Evolutionary conservation across 495 filamentous ascomycete genomes (phyloP), one percentile per base, ranked within the genome.

Genomic region (Trichocladium antarcticum): DNA sequence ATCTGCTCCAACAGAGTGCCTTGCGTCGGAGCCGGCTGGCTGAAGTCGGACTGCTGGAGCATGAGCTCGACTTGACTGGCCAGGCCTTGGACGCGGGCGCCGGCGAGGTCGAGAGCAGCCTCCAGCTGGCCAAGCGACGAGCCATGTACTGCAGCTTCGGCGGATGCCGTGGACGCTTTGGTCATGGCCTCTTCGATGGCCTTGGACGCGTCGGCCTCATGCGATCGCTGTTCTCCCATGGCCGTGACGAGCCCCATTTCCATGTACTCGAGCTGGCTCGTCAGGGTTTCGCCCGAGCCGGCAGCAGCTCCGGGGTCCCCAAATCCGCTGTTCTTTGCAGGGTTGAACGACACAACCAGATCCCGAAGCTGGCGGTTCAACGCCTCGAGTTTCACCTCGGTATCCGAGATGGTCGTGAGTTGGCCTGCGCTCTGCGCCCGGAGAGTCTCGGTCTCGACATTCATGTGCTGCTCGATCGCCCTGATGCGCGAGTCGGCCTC

Each of bases 281-380:
- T 47, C 24, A 74, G 53, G 41, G 68, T 62, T 16, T 70, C 67
- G 6, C 70, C 74, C n/a, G 70, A 63, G 12, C 72, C 63, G 6
- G 55, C 56, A 16, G 65, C 64, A 12, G 56, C 56, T 6, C 53
- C 67, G 6, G 68, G 66, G n/a, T 54, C 27, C 14, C 57, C 56
- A 20, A 67, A 71, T 5, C 50, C 65, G 6, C 37, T 41, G 27
- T 69, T 63, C 38, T 62, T 68, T 29, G 68, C 62, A 0, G 78
- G 75, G 47, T 77, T 81, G 12, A 76, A 73, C 45, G 77, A 74
- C 17, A 81, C 59, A 53, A 92, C 75, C 41, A 85, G 70, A 17
- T 85, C 76, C 50, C 80, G 72, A 17, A 95, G 63, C 43, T 75
- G 79, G 42, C 68, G 69, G 57, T 87, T 94, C 35, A 94, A 63